phyloP scores from a whole-genome alignment of 164 flowering plant genomes.

The Umbilicus rupestris region DNA sequence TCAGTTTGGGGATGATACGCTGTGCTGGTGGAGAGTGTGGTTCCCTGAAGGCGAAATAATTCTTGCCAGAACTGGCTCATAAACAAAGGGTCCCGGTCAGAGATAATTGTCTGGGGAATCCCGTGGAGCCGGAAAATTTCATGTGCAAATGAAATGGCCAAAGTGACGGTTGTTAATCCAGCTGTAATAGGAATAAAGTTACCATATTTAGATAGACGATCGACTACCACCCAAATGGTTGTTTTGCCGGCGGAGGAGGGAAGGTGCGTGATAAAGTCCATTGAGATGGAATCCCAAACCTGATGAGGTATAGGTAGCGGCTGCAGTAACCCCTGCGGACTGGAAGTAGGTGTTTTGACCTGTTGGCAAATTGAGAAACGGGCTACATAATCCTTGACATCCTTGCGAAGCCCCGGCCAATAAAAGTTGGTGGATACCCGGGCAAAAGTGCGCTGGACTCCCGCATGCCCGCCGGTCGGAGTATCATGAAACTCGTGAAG shows the following conservation, averaged over 20 bases:
- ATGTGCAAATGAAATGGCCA: not conserved
- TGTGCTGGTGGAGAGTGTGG: not conserved
- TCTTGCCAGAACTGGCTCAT: not conserved
- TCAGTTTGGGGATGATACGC: constrained; percentile 6
- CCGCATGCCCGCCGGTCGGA: not conserved
- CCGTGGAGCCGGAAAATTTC: constrained; percentile 3
- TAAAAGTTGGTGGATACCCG: not conserved
- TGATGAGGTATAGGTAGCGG: not conserved
- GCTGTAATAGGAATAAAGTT: not conserved
- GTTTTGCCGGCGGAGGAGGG: not conserved
- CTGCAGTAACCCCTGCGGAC: not conserved
- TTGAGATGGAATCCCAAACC: not conserved
- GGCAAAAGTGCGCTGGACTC: not conserved
- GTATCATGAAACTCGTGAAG: not conserved
- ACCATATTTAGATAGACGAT: not conserved
- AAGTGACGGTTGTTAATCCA: not conserved
- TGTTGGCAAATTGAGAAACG: not conserved
- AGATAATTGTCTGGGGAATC: not conserved
- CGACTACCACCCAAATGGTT: not conserved
- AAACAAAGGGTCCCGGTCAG: not conserved
- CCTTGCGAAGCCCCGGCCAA: not conserved
- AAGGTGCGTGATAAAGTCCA: constrained; percentile 7
- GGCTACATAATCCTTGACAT: not conserved
- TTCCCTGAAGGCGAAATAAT: not conserved
- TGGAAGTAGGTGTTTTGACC: not conserved